A percentile compares a stretch with the other conserved stretches of the same genome.
These are phyloP conservation scores for Quercus parvula DNA, from an alignment of 306 rosid genomes.

Conservation along the genomic window DNA sequence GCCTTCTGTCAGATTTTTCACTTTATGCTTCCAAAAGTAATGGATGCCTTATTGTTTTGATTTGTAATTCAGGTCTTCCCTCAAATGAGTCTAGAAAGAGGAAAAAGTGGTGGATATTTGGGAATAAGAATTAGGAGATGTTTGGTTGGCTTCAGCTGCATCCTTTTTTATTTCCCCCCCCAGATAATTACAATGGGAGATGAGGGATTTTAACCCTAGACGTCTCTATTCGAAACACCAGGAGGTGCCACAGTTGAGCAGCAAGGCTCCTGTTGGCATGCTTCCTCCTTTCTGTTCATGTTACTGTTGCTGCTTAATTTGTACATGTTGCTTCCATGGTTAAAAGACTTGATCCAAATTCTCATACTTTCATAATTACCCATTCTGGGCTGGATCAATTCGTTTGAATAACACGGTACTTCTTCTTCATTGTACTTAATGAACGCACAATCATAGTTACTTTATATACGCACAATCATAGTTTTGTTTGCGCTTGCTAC, in stretches of 20 bases:
- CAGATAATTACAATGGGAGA: too few species aligned
- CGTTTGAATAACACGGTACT: not conserved
- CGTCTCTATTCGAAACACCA: too few species aligned
- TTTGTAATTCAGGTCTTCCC: slow-evolving; percentile 41
- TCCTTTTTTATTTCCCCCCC: too few species aligned
- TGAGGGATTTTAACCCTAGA: too few species aligned
- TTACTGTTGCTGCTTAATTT: not conserved
- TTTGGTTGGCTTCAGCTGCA: not conserved
- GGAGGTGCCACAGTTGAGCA: too few species aligned
- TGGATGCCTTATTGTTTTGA: slow-evolving; percentile 11
- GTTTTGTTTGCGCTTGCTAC: too few species aligned
- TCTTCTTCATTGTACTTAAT: not conserved
- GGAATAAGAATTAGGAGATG: slow-evolving; percentile 50
- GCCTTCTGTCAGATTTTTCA: not conserved
- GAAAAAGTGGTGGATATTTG: slow-evolving; percentile 80
- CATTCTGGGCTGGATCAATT: not conserved
- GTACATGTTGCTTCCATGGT: not conserved
- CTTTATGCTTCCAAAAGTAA: not conserved
- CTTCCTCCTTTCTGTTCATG: slow-evolving; percentile 8
- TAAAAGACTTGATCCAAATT: slow-evolving; percentile 2
- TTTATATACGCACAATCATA: too few species aligned
- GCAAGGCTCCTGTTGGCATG: not conserved
- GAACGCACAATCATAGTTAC: too few species aligned
- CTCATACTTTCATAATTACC: not conserved
- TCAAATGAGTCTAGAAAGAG: slow-evolving; percentile 62